A percentile compares a stretch with the other conserved stretches of the same genome.
phyloP scores from a whole-genome alignment of 2,329 filamentous ascomycete species.

The Escovopsis sp. region DNA sequence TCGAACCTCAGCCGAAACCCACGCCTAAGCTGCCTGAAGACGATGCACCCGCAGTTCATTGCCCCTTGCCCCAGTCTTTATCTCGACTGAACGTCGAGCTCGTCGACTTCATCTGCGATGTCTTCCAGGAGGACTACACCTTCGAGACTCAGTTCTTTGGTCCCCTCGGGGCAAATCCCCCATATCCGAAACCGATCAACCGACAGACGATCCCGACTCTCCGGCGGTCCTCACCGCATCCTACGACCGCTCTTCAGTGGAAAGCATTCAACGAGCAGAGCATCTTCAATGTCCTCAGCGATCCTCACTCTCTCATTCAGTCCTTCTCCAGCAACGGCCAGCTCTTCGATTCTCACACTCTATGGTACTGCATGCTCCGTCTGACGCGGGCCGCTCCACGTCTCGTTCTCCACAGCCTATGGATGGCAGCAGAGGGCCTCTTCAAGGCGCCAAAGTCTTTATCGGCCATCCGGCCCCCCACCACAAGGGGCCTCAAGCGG shows the following conservation, averaged over 20 bases:
- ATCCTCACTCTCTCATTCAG: constrained; percentile 36
- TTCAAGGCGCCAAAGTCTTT: constrained; percentile 39
- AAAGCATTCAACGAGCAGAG: constrained; percentile 48
- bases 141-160: constrained; percentile 34
- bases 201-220: constrained; percentile 4
- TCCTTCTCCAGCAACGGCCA: constrained; percentile 42
- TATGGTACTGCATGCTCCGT: constrained; percentile 49
- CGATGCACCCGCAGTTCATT: constrained; percentile 2
- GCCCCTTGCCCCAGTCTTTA: constrained; percentile 41
- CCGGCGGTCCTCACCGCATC: constrained; percentile 1
- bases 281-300: constrained; percentile 47
- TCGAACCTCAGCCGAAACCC: constrained; percentile 1
- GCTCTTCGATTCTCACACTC: constrained; percentile 43
- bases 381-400: constrained; percentile 42
- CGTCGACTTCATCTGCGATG: constrained; percentile 45
- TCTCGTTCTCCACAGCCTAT: constrained; percentile 49
- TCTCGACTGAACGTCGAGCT: constrained; percentile 37
- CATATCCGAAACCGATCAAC: constrained; percentile 7
- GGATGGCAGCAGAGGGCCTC: constrained; percentile 43
- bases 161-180: constrained; percentile 11
- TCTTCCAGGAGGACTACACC: constrained; percentile 41
- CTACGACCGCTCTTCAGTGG: constrained; percentile 30
- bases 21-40: background rate
- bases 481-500: constrained; percentile 2
- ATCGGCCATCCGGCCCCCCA: constrained; percentile 22